A percentile compares a stretch with the other conserved stretches of the same genome.
Conservation (phyloP, 257 asterid genomes). For the Knoxia roxburghii region DNA sequence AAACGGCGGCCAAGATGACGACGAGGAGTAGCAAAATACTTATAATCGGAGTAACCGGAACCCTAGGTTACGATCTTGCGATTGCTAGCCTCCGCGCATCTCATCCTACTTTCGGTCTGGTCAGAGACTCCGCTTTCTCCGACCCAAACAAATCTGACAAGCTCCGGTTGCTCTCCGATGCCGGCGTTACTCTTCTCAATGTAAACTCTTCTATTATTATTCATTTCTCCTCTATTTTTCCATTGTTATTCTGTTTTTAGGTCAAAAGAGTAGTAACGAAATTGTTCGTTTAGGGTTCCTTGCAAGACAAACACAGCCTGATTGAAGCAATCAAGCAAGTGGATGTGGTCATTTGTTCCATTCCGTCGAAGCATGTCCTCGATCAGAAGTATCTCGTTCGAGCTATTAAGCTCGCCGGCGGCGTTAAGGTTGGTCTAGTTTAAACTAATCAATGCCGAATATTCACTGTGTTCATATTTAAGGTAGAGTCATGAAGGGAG, state of each 20-base stretch:
- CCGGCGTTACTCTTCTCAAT: conserved; percentile 51
- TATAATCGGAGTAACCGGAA: conserved; percentile 79
- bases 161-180: conserved; percentile 43
- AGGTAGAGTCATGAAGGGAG: too few relatives aligned
- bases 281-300: conserved; percentile 68
- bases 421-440: conserved; percentile 53
- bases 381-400: conserved; percentile 72
- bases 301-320: conserved; percentile 62
- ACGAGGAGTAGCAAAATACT: conserved; percentile 50
- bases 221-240: not conserved
- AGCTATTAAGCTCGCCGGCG: conserved; percentile 64
- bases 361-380: conserved; percentile 55
- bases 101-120: conserved; percentile 76
- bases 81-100: conserved; percentile 60
- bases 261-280: not conserved
- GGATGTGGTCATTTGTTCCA: conserved; percentile 79
- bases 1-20: not conserved
- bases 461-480: too few relatives aligned
- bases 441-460: too few relatives aligned
- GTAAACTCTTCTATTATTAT: conserved; percentile 21
- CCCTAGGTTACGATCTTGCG: conserved; percentile 73
- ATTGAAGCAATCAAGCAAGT: conserved; percentile 58
- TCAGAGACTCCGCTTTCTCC: conserved; percentile 64
- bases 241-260: not conserved
- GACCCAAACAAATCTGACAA: conserved; percentile 53